These are phyloP conservation scores for Hanseniaspora occidentalis DNA, from an alignment of 805 yeast genomes.

Conservation along the genomic window DNA sequence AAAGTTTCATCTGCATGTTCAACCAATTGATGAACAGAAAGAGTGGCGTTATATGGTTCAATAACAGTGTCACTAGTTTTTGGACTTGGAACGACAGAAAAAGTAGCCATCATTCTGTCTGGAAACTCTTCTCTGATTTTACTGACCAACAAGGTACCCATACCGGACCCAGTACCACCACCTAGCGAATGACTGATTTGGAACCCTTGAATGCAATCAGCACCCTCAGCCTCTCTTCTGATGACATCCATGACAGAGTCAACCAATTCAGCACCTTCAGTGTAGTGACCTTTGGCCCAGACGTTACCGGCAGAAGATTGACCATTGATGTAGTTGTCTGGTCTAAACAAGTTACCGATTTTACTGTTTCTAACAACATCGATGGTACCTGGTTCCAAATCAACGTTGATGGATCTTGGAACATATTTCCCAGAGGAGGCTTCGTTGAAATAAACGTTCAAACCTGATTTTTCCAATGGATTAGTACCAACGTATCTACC, in stretches of 20 bases:
- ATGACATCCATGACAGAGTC: constrained; percentile 82
- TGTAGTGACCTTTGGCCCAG: constrained; percentile 96
- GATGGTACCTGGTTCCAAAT: constrained; percentile 89
- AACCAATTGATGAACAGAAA: constrained; percentile 82
- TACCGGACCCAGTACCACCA: constrained; percentile 95
- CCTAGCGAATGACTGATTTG: constrained; percentile 76
- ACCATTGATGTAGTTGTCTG: constrained; percentile 82
- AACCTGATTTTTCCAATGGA: constrained; percentile 41
- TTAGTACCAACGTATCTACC: constrained; percentile 58
- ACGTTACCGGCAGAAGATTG: constrained; percentile 91
- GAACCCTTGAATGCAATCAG: constrained; percentile 91
- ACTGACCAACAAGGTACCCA: constrained; percentile 81
- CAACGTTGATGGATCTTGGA: constrained; percentile 86
- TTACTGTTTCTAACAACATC: constrained; percentile 70
- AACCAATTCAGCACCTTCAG: constrained; percentile 91
- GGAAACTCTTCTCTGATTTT: constrained; percentile 87
- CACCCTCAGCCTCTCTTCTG: constrained; percentile 87
- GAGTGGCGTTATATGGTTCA: constrained; percentile 89
- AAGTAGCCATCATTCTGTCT: constrained; percentile 93
- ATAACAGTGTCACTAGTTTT: constrained; percentile 87
- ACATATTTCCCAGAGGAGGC: constrained; percentile 82
- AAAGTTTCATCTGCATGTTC: constrained; percentile 88
- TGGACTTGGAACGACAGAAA: constrained; percentile 87
- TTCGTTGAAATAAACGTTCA: constrained; percentile 80
- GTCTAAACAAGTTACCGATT: constrained; percentile 82